phyloP scores from a whole-genome alignment of 306 rosid genomes.

The Vachellia pachyceras region DNA sequence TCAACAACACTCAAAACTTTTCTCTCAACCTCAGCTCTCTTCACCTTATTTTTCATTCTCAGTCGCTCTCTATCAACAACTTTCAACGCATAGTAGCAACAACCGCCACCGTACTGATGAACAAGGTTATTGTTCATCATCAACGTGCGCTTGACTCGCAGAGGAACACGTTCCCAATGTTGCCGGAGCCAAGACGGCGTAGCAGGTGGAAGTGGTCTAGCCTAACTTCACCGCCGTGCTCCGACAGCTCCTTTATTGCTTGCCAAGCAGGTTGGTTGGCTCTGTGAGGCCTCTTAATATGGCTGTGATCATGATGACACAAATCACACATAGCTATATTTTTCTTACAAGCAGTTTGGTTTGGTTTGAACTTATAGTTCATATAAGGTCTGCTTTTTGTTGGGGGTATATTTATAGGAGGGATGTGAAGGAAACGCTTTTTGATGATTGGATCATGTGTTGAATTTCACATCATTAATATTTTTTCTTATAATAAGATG shows the following conservation, averaged over 20 bases:
- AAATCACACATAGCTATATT: slow-evolving; percentile 6
- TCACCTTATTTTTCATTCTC: slow-evolving; percentile 64
- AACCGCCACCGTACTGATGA: slow-evolving; percentile 37
- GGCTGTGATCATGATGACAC: not conserved
- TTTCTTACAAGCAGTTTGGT: not conserved
- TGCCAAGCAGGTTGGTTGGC: slow-evolving; percentile 68
- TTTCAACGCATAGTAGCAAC: slow-evolving; percentile 66
- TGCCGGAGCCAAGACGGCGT: slow-evolving; percentile 69
- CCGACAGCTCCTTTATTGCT: slow-evolving; percentile 54
- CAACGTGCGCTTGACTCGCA: slow-evolving; percentile 47
- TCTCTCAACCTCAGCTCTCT: slow-evolving; percentile 67
- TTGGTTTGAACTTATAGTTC: too few species aligned
- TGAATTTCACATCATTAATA: not conserved
- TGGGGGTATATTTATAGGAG: not conserved
- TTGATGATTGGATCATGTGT: not conserved
- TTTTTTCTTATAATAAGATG: too few species aligned
- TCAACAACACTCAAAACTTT: slow-evolving; percentile 71
- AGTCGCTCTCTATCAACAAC: slow-evolving; percentile 67
- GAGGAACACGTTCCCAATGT: slow-evolving; percentile 67
- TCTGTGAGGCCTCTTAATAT: slow-evolving; percentile 58
- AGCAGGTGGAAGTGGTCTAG: slow-evolving; percentile 64
- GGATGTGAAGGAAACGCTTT: not conserved
- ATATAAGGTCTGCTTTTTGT: not conserved
- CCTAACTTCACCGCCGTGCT: slow-evolving; percentile 56
- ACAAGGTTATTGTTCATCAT: not conserved